phyloP scores from a whole-genome alignment of 331 rosid species.

The Erythrophleum ivorense region DNA sequence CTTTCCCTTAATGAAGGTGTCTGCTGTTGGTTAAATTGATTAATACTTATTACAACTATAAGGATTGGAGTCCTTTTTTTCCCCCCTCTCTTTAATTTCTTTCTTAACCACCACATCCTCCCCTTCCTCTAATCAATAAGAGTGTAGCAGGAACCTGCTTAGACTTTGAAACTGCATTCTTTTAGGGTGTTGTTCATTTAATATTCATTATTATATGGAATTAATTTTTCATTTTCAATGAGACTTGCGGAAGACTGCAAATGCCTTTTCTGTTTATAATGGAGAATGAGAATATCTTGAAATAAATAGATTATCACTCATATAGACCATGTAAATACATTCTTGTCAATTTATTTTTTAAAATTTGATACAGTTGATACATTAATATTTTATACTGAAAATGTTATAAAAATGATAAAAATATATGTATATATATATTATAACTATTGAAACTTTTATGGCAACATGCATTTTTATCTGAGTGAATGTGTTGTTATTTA shows the following conservation, averaged over 20 bases:
- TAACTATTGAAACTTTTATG: not conserved
- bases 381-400: not conserved
- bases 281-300: not conserved
- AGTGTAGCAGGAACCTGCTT: not conserved
- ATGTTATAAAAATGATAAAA: not conserved
- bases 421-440: too few relatives aligned
- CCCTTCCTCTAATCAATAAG: not conserved
- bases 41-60: not conserved
- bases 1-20: slow-evolving; percentile 22
- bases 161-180: not conserved
- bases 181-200: not conserved
- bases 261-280: not conserved
- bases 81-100: not conserved
- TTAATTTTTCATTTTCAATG: not conserved
- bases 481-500: not conserved
- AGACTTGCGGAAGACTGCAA: not conserved
- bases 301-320: not conserved
- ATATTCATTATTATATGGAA: not conserved
- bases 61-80: not conserved
- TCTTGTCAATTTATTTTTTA: not conserved
- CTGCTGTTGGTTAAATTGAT: slow-evolving; percentile 3
- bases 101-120: not conserved
- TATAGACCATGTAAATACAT: not conserved
- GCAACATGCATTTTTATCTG: not conserved
- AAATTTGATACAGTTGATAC: not conserved